Evolutionary conservation across 306 rosid genomes (phyloP).

Genomic region (Sechiopsis laciniata): DNA sequence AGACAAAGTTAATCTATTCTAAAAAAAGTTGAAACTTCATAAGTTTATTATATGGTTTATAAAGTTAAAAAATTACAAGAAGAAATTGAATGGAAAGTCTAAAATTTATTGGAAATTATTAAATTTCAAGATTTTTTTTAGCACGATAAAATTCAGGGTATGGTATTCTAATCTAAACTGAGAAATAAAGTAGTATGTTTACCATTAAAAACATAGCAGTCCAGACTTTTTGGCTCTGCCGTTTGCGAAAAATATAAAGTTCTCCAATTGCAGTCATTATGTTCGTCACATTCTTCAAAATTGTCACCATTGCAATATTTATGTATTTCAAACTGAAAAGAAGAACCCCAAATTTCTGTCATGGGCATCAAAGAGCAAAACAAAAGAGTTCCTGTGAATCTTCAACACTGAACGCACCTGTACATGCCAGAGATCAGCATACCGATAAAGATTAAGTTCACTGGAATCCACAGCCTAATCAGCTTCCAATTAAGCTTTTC

Average conservation of each 20-base stretch:
- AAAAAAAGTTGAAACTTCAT: too few relatives aligned
- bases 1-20: too few relatives aligned
- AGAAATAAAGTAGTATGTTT: conserved; percentile 23
- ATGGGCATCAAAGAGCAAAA: neutral
- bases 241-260: conserved; percentile 61
- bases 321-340: conserved; percentile 70
- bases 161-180: too few relatives aligned
- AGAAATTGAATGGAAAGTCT: too few relatives aligned
- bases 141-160: too few relatives aligned
- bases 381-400: neutral
- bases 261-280: conserved; percentile 84
- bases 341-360: conserved; percentile 13
- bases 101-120: too few relatives aligned
- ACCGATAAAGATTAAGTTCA: conserved; percentile 75
- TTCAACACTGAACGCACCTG: conserved; percentile 35
- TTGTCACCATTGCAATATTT: conserved; percentile 93
- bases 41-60: too few relatives aligned
- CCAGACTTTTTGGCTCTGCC: conserved; percentile 77
- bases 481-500: conserved; percentile 77
- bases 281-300: conserved; percentile 86
- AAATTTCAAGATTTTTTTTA: too few relatives aligned
- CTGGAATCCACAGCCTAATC: conserved; percentile 79
- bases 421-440: conserved; percentile 92
- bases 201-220: conserved; percentile 85
- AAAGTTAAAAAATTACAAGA: too few relatives aligned